Percentiles rank a stretch among this genome's conserved stretches.
phyloP scores from a whole-genome alignment of 106 monocot species.

The Dioscorea alata region DNA sequence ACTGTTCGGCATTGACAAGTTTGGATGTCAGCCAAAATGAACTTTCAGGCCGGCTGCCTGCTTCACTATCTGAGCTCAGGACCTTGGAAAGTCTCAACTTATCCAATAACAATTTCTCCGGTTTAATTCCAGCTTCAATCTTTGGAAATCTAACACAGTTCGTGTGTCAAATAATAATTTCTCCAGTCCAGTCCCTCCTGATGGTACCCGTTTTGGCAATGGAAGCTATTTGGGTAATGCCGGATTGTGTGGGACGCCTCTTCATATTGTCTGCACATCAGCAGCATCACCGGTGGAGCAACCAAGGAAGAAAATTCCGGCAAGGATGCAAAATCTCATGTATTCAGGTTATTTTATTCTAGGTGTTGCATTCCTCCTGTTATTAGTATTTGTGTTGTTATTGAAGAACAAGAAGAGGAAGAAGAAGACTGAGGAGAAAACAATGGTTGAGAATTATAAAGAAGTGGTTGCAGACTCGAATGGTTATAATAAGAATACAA shows the following conservation, averaged over 20 bases:
- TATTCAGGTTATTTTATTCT: slow-evolving; percentile 31
- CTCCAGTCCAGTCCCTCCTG: slow-evolving; percentile 8
- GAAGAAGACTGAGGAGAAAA: not conserved
- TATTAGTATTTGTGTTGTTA: slow-evolving; percentile 9
- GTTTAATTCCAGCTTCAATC: not conserved
- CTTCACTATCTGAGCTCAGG: slow-evolving; percentile 13
- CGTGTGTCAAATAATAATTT: no score
- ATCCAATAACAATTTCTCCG: slow-evolving; percentile 30
- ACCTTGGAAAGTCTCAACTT: slow-evolving; percentile 29
- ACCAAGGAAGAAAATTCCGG: not conserved
- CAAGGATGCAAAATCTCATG: slow-evolving; percentile 3
- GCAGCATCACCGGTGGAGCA: not conserved
- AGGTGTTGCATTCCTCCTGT: slow-evolving; percentile 10
- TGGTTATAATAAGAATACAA: not conserved
- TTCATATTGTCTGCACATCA: slow-evolving; percentile 9
- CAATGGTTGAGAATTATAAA: not conserved
- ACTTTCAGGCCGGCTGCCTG: slow-evolving; percentile 29
- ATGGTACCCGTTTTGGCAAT: not conserved
- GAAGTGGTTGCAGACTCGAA: not conserved
- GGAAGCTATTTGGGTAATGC: slow-evolving; percentile 20
- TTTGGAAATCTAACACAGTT: no score
- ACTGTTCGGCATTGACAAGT: slow-evolving; percentile 18
- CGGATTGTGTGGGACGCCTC: slow-evolving; percentile 26
- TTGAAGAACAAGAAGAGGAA: slow-evolving; percentile 11
- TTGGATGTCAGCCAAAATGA: slow-evolving; percentile 21